phyloP scores from a whole-genome alignment of 306 rosid genomes.

The Dalbergia oliveri region DNA sequence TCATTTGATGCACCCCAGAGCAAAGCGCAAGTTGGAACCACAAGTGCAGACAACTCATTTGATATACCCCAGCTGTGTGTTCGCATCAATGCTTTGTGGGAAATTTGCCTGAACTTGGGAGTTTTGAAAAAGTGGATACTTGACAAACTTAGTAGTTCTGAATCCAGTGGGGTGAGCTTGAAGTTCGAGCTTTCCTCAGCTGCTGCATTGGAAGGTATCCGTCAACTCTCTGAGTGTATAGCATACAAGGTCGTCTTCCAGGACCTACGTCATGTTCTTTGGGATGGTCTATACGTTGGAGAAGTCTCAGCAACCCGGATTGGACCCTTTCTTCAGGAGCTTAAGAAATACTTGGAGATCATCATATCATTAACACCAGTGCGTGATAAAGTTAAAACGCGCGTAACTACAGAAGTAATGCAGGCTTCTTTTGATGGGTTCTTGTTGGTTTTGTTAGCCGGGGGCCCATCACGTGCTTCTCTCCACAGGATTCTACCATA shows the following conservation, averaged over 20 bases:
- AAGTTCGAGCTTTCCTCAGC: constrained; percentile 75
- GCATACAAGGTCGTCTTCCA: constrained; percentile 81
- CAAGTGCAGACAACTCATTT: no score
- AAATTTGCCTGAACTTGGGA: constrained; percentile 73
- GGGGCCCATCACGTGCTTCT: constrained; percentile 90
- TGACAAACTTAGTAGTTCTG: constrained; percentile 67
- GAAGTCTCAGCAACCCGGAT: constrained; percentile 74
- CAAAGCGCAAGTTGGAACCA: no score
- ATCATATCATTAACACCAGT: constrained; percentile 72
- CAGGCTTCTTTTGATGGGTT: constrained; percentile 89
- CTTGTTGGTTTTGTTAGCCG: constrained; percentile 81
- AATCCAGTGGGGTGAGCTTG: constrained; percentile 51
- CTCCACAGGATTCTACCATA: constrained; percentile 65
- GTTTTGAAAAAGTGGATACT: constrained; percentile 73
- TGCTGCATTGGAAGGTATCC: constrained; percentile 79
- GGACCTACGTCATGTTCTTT: constrained; percentile 72
- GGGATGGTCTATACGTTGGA: constrained; percentile 80
- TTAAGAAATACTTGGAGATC: constrained; percentile 82
- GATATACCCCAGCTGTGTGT: constrained; percentile 74
- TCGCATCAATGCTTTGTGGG: constrained; percentile 84
- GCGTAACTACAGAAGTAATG: constrained; percentile 84
- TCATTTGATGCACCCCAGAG: constrained; percentile 47
- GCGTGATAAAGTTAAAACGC: constrained; percentile 87
- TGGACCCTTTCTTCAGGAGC: constrained; percentile 82
- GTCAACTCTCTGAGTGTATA: constrained; percentile 73